Conservation (phyloP, 1,139 yeast species). For the Debaryomyces subglobosus region DNA sequence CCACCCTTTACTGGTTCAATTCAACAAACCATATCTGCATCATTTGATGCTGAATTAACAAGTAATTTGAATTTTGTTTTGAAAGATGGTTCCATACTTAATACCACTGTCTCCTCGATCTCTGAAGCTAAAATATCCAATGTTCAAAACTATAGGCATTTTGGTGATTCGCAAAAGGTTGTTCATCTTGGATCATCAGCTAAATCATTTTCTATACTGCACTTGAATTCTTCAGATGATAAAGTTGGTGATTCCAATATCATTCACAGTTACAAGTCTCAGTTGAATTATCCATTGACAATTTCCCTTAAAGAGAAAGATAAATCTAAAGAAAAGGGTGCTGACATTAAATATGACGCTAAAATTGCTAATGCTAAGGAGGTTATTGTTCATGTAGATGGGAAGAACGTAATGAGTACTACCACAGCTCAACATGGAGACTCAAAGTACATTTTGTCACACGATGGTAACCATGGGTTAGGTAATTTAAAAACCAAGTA, state of each 20-base stretch:
- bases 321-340: slow-evolving; percentile 14
- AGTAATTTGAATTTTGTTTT: slow-evolving; percentile 38
- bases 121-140: slow-evolving; percentile 37
- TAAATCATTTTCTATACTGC: slow-evolving; percentile 22
- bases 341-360: slow-evolving; percentile 24
- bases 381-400: slow-evolving; percentile 21
- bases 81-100: slow-evolving; percentile 33
- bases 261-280: slow-evolving; percentile 20
- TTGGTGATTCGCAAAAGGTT: slow-evolving; percentile 36
- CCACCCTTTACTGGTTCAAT: slow-evolving; percentile 38
- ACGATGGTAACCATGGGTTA: slow-evolving; percentile 54
- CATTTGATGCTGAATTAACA: slow-evolving; percentile 31
- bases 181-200: slow-evolving; percentile 29
- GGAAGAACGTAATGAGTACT: slow-evolving; percentile 21
- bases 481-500: slow-evolving; percentile 47
- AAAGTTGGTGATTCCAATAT: slow-evolving; percentile 9
- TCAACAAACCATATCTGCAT: slow-evolving; percentile 39
- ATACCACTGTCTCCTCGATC: slow-evolving; percentile 28
- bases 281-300: slow-evolving; percentile 28
- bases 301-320: slow-evolving; percentile 14
- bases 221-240: slow-evolving; percentile 17
- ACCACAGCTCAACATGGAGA: slow-evolving; percentile 46
- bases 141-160: slow-evolving; percentile 30
- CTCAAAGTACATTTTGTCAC: slow-evolving; percentile 46
- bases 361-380: slow-evolving; percentile 20